Evolutionary conservation across 768 basidiomycete species (phyloP).

Genomic region (Tylopilus rubrobrunneus): DNA sequence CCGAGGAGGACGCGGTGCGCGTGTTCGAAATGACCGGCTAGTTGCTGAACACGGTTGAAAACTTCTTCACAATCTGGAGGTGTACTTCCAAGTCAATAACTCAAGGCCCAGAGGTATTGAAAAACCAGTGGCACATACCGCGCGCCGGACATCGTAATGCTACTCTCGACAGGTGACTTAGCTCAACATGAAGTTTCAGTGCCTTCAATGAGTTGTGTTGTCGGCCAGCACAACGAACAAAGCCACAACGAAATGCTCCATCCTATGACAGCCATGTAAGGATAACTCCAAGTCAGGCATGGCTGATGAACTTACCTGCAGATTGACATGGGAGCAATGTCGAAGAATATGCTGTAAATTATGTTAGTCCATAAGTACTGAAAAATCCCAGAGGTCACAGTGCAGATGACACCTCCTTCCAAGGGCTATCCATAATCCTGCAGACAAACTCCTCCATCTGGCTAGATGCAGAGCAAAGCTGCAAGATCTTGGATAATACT

Average conservation of each 20-base stretch:
- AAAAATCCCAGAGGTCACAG: neutral
- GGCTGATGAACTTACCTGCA: constrained; percentile 6
- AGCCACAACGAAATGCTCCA: constrained; percentile 23
- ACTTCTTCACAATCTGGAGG: constrained; percentile 21
- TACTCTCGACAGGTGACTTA: constrained; percentile 30
- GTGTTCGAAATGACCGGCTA: constrained; percentile 23
- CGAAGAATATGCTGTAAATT: constrained; percentile 22
- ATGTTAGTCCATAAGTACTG: constrained; percentile 7
- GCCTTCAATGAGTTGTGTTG: constrained; percentile 15
- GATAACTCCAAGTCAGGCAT: neutral
- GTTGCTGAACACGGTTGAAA: constrained; percentile 25
- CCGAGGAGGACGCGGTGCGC: constrained; percentile 20
- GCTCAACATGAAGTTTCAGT: constrained; percentile 26
- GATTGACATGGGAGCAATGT: constrained; percentile 21
- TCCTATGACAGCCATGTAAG: constrained; percentile 12
- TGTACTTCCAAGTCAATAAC: neutral
- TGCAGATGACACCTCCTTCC: constrained; percentile 2
- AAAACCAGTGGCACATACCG: constrained; percentile 13
- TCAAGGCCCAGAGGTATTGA: neutral
- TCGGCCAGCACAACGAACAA: constrained; percentile 28
- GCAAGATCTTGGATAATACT: constrained; percentile 9
- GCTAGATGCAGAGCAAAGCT: constrained; percentile 10
- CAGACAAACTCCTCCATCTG: constrained; percentile 11
- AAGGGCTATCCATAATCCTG: constrained; percentile 21
- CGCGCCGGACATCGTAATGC: constrained; percentile 23